A percentile compares a stretch with the other conserved stretches of the same genome.
Conservation (phyloP, 2,329 filamentous ascomycete genomes). For the Fusarium phyllophilum region DNA sequence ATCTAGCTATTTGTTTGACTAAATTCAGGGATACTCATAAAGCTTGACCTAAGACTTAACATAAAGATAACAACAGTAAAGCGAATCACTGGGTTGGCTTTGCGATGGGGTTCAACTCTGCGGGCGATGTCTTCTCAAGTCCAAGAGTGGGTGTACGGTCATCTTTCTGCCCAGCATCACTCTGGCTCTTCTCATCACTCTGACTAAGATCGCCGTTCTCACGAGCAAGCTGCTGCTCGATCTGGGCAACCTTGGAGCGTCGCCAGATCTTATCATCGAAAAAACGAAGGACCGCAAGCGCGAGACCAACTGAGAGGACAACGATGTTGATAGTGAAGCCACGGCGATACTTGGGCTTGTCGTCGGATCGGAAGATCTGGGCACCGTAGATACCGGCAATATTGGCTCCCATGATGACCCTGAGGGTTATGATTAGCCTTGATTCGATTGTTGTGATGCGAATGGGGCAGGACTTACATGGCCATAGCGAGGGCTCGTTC, state of each 20-base stretch:
- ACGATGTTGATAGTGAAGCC: conserved; percentile 59
- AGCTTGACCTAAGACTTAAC: rapidly evolving
- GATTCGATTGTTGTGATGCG: not conserved
- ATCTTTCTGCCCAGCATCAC: not conserved
- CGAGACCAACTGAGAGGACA: conserved; percentile 56
- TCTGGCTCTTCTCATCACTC: conserved; percentile 19
- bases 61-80: not conserved
- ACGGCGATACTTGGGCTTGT: conserved; percentile 61
- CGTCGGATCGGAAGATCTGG: conserved; percentile 66
- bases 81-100: not conserved
- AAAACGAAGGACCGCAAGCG: conserved; percentile 54
- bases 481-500: conserved; percentile 69
- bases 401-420: conserved; percentile 70
- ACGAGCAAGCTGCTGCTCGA: conserved; percentile 11
- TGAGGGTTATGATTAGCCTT: not conserved
- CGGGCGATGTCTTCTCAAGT: conserved; percentile 1
- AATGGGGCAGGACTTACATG: conserved; percentile 49
- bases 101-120: not conserved
- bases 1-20: not conserved
- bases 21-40: not conserved
- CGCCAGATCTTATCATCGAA: conserved; percentile 53
- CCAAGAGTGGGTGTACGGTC: not conserved
- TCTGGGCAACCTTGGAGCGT: conserved; percentile 3
- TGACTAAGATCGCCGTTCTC: not conserved
- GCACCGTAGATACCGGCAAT: conserved; percentile 70